Evolutionary conservation across 2,329 filamentous ascomycete genomes (phyloP), one percentile per base, ranked within the genome.

Genomic region (Fusarium circinatum): DNA sequence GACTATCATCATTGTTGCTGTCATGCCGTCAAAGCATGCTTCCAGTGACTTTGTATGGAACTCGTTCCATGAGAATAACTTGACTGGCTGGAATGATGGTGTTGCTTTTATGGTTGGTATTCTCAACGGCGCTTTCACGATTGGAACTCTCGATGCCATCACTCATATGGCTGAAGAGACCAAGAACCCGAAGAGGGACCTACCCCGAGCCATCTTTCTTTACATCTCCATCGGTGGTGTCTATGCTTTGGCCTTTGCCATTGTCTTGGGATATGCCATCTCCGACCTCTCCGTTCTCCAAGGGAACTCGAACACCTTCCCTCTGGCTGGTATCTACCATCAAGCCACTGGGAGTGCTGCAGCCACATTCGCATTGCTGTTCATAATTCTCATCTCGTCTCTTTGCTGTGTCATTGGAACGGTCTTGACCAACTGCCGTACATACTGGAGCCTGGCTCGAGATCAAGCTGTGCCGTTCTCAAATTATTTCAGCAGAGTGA

Each of bases 101-200:
- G 65, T 78, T n/a, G 73, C 76, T 0, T 78, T 78, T 7, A 76
- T 78, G 74, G 57, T 76, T 5, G 76, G 76, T 0, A 63, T 78
- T 14, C 62, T 78, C 4, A 78, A 78, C 2, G 76, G 76, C 1
- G 76, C 76, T 7, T 78, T 78, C 22, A 70, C 76, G 0, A 78
- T 78, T 12, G 76, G 76, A 1, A 78, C 76, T 0, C 60, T 75
- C 0, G 76, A 78, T 4, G 67, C 76, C 1, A 78, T 78, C 14
- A 78, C 76, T 0, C 76, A 78, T 36, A 77, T 78, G 75, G 76
- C 76, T 1, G 76, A 78, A 24, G 76, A 78, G 30, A 64, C 72
- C 22, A 75, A 63, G 13, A 59, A 72, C 12, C 76, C 76, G 0
- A 70, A 59, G 32, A 71, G 54, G 11, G 71, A 78, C 17, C 26